A percentile compares a stretch with the other conserved stretches of the same genome.
Conservation (phyloP, 495 filamentous ascomycete genomes). For the Cercophora samala region DNA sequence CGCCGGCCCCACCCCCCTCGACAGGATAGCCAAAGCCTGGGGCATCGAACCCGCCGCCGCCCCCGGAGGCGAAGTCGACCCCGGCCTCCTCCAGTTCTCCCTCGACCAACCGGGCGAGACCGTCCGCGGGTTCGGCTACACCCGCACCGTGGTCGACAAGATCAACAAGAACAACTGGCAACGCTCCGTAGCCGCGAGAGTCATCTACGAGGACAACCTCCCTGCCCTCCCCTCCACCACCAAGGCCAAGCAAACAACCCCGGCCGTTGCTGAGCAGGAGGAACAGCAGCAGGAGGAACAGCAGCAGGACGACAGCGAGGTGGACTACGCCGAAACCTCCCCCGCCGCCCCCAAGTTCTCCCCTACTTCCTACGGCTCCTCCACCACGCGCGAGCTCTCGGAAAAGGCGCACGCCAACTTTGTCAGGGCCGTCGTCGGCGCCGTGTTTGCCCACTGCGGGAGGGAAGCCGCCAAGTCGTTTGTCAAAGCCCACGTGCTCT, state of each 20-base stretch:
- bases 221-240: no score
- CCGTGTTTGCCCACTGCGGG: constrained; percentile 77
- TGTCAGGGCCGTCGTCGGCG: constrained; percentile 75
- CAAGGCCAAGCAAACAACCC: not conserved
- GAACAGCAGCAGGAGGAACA: constrained; percentile 12
- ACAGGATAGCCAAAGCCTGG: constrained; percentile 73
- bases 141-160: constrained; percentile 37
- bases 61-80: constrained; percentile 87
- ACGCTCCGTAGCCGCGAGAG: constrained; percentile 63
- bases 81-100: constrained; percentile 83
- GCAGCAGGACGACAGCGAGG: constrained; percentile 4
- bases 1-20: constrained; percentile 66
- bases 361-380: constrained; percentile 28
- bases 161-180: constrained; percentile 57
- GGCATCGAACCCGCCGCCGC: constrained; percentile 79
- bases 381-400: constrained; percentile 27
- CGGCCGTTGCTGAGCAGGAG: not conserved
- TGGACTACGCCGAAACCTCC: constrained; percentile 7
- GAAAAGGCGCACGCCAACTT: constrained; percentile 56
- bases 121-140: constrained; percentile 39
- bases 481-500: constrained; percentile 75
- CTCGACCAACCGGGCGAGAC: constrained; percentile 57
- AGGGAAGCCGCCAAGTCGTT: constrained; percentile 70
- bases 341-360: not conserved
- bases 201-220: constrained; percentile 77